These are phyloP conservation scores for Pichia insulana DNA, from an alignment of 805 yeast genomes.

Conservation along the genomic window DNA sequence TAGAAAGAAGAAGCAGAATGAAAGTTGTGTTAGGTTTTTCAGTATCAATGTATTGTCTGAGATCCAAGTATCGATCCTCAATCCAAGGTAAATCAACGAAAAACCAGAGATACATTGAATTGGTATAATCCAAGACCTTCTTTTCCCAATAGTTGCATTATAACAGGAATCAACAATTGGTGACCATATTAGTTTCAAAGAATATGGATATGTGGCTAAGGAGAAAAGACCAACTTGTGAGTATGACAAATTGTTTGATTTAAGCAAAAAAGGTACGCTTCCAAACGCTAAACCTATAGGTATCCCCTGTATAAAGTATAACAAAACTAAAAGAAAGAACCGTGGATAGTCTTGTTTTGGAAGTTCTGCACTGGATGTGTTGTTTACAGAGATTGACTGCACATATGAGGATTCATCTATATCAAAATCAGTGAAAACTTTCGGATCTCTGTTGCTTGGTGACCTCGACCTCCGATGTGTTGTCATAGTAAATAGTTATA, in stretches of 20 bases:
- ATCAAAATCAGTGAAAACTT: slow-evolving; percentile 3
- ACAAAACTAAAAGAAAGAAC: slow-evolving; percentile 59
- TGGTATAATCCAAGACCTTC: slow-evolving; percentile 93
- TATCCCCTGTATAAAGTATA: slow-evolving; percentile 88
- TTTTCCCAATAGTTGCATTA: slow-evolving; percentile 57
- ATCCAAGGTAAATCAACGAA: slow-evolving; percentile 59
- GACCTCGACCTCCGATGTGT: slow-evolving; percentile 8
- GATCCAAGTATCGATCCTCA: slow-evolving; percentile 41
- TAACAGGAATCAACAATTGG: slow-evolving; percentile 91
- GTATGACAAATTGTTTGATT: slow-evolving; percentile 65
- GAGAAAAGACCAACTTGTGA: slow-evolving; percentile 88
- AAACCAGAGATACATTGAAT: slow-evolving; percentile 75
- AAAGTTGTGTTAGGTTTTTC: slow-evolving; percentile 44
- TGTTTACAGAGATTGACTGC: background rate
- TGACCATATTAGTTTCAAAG: slow-evolving; percentile 87
- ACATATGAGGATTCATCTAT: slow-evolving; percentile 7
- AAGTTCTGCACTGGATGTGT: slow-evolving; percentile 6
- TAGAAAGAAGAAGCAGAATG: slow-evolving; percentile 63
- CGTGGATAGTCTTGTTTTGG: slow-evolving; percentile 55
- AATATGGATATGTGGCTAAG: slow-evolving; percentile 90
- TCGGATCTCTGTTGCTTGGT: background rate
- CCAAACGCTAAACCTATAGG: slow-evolving; percentile 97
- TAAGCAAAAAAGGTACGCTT: slow-evolving; percentile 80
- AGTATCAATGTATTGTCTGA: slow-evolving; percentile 33
- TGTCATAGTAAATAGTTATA: slow-evolving; percentile 2